These are phyloP conservation scores for Kockovaella imperatae DNA, from an alignment of 768 basidiomycete species.

Conservation along the genomic window DNA sequence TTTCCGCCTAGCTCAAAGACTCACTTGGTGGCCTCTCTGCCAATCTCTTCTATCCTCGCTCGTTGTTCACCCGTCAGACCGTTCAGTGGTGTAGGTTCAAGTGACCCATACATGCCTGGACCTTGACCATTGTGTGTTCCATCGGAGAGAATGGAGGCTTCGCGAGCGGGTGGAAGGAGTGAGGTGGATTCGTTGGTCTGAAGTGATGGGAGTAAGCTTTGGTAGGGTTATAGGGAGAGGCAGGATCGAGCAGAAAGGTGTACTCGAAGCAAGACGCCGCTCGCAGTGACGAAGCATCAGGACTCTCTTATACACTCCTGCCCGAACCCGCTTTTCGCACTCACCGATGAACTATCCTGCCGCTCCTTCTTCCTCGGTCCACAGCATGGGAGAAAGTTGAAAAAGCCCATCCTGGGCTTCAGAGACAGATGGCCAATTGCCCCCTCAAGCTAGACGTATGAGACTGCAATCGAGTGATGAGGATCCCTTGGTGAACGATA, in stretches of 20 bases:
- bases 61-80: constrained; percentile 24
- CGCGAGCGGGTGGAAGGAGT: constrained; percentile 9
- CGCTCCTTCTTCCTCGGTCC: constrained; percentile 13
- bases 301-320: not conserved
- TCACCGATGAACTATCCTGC: constrained; percentile 9
- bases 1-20: no score
- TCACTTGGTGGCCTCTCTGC: constrained; percentile 16
- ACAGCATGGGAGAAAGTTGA: constrained; percentile 19
- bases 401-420: constrained; percentile 6
- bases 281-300: not conserved
- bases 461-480: no score
- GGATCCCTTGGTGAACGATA: no score
- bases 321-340: not conserved
- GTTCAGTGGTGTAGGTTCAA: no score
- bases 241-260: no score
- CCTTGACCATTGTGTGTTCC: no score
- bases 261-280: no score
- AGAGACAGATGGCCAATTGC: no score
- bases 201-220: not conserved
- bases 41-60: constrained; percentile 17
- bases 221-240: no score
- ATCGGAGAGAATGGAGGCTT: constrained; percentile 20
- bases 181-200: constrained; percentile 5
- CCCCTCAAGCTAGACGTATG: no score
- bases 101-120: not conserved